phyloP scores from a whole-genome alignment of 1,284 basidiomycete species.

The Leccinum subrobustum region DNA sequence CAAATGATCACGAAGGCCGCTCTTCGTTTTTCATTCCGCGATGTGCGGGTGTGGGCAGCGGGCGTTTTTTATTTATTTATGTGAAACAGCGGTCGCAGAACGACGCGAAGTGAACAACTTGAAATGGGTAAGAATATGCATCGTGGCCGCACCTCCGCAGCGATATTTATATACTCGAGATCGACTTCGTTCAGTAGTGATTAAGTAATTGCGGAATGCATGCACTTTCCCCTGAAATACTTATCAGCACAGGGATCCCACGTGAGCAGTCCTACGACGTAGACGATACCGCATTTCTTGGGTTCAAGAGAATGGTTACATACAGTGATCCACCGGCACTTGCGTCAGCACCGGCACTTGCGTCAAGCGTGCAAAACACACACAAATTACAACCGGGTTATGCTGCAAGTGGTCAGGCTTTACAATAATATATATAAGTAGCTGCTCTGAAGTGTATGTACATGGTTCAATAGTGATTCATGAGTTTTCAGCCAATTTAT shows the following conservation, averaged over 20 bases:
- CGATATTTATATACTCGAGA: background rate
- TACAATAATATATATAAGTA: too few relatives aligned
- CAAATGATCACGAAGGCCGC: background rate
- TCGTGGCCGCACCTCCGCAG: background rate
- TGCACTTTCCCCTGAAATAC: background rate
- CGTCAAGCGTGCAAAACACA: too few relatives aligned
- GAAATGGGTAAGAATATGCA: background rate
- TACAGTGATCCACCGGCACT: constrained; percentile 23
- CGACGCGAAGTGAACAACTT: background rate
- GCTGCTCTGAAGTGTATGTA: too few relatives aligned
- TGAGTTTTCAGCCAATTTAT: too few relatives aligned
- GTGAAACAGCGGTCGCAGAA: background rate
- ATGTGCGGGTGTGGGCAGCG: background rate
- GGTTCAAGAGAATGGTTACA: background rate
- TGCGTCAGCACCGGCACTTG: too few relatives aligned
- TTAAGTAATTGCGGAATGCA: background rate
- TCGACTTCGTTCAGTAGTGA: background rate
- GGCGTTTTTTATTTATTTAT: background rate
- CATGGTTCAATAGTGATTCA: too few relatives aligned
- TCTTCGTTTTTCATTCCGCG: background rate
- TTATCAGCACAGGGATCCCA: background rate
- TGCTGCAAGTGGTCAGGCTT: too few relatives aligned
- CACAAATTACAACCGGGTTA: too few relatives aligned
- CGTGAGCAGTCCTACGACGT: background rate
- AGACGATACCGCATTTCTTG: background rate